phyloP scores from a whole-genome alignment of 202 grass and related monocot genomes.

The Schoenoplectus tabernaemontani region DNA sequence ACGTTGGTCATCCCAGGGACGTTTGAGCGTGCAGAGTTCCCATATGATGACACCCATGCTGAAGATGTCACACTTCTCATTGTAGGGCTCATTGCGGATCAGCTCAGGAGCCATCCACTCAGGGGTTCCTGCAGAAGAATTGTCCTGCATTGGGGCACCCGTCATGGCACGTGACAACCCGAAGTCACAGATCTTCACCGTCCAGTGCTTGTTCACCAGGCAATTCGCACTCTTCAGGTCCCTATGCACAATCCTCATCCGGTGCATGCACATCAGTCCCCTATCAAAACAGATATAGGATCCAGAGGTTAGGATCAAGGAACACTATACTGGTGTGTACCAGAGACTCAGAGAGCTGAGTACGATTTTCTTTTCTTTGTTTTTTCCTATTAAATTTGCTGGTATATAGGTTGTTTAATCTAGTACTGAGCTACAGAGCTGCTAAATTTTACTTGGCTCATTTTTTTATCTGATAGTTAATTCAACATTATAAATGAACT shows the following conservation, averaged over 20 bases:
- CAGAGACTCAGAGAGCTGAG: background rate
- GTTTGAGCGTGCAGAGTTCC: slow-evolving; percentile 90
- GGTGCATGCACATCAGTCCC: slow-evolving; percentile 98
- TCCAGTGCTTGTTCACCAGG: slow-evolving; percentile 92
- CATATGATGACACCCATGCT: slow-evolving; percentile 99
- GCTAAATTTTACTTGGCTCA: too few relatives aligned
- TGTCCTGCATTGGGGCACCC: slow-evolving; percentile 55
- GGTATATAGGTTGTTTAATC: background rate
- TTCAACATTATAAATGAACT: too few relatives aligned
- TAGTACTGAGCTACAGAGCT: too few relatives aligned
- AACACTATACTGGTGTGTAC: background rate
- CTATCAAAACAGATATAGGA: slow-evolving; percentile 38
- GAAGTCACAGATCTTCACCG: slow-evolving; percentile 95
- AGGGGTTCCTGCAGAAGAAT: slow-evolving; percentile 84
- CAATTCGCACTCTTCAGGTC: slow-evolving; percentile 97
- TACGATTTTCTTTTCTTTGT: background rate
- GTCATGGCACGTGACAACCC: slow-evolving; percentile 70
- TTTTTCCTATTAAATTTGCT: background rate
- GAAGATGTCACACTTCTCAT: slow-evolving; percentile 95
- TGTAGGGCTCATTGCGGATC: slow-evolving; percentile 82
- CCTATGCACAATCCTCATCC: slow-evolving; percentile 86
- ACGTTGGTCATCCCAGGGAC: slow-evolving; percentile 79
- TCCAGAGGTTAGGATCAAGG: background rate
- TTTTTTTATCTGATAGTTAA: too few relatives aligned
- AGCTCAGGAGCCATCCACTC: slow-evolving; percentile 99